Percentiles rank a stretch among this genome's conserved stretches.
phyloP scores from a whole-genome alignment of 202 grass and related monocot genomes.

The Schoenoplectus triqueter region DNA sequence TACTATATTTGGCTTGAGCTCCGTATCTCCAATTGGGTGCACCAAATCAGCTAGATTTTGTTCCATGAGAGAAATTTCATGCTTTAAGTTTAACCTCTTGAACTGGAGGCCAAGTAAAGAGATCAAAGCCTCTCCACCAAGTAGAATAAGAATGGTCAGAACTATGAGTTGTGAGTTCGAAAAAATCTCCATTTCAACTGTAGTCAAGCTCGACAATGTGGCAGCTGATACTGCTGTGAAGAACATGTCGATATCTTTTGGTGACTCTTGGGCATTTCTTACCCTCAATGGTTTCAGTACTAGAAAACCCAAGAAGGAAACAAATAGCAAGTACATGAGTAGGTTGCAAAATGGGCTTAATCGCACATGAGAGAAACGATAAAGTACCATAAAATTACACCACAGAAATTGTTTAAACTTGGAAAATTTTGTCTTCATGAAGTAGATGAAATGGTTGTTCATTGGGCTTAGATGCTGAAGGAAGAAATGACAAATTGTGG shows the following conservation, averaged over 20 bases:
- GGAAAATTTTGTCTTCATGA: slow-evolving; percentile 3
- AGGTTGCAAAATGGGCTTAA: slow-evolving; percentile 37
- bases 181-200: slow-evolving; percentile 75
- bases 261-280: neutral
- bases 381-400: neutral
- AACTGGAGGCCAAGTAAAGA: slow-evolving; percentile 51
- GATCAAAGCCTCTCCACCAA: slow-evolving; percentile 61
- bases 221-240: slow-evolving; percentile 71
- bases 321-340: slow-evolving; percentile 52
- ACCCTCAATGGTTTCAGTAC: slow-evolving; percentile 34
- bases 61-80: slow-evolving; percentile 10
- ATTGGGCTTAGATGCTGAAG: slow-evolving; percentile 20
- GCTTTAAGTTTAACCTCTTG: slow-evolving; percentile 42
- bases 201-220: slow-evolving; percentile 74
- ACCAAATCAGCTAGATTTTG: neutral
- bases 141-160: slow-evolving; percentile 55
- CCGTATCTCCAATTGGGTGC: slow-evolving; percentile 34
- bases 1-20: neutral
- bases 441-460: slow-evolving; percentile 42
- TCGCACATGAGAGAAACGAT: neutral
- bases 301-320: slow-evolving; percentile 49
- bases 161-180: slow-evolving; percentile 60
- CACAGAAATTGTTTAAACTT: neutral
- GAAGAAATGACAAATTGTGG: neutral
- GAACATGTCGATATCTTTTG: slow-evolving; percentile 49